A percentile compares a stretch with the other conserved stretches of the same genome.
These are phyloP conservation scores for Agrocybe chaxingu DNA, from an alignment of 768 basidiomycete species.

Conservation along the genomic window DNA sequence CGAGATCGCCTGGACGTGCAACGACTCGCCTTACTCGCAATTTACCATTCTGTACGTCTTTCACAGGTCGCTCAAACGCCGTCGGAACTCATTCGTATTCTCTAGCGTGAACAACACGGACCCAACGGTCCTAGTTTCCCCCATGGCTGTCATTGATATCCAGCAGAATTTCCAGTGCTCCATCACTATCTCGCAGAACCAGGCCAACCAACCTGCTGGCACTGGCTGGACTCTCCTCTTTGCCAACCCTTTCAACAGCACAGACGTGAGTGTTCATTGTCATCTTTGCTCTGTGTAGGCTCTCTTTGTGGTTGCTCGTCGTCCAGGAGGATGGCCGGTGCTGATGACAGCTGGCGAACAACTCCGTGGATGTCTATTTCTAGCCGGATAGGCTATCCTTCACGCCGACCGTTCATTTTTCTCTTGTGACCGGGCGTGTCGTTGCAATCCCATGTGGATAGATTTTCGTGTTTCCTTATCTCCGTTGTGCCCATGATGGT, in stretches of 20 bases:
- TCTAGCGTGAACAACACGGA: conserved; percentile 44
- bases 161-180: conserved; percentile 61
- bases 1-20: conserved; percentile 58
- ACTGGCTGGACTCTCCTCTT: conserved; percentile 49
- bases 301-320: background rate
- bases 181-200: conserved; percentile 42
- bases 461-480: background rate
- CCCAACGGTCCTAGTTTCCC: conserved; percentile 31
- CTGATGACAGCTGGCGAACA: too few species aligned
- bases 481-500: background rate
- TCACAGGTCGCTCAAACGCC: conserved; percentile 10
- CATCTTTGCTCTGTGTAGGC: background rate
- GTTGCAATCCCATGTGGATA: background rate
- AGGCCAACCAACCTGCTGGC: conserved; percentile 37
- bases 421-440: background rate
- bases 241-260: conserved; percentile 45
- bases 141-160: conserved; percentile 46
- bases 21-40: conserved; percentile 27
- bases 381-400: background rate
- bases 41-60: conserved; percentile 55
- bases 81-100: conserved; percentile 2
- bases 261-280: conserved; percentile 41
- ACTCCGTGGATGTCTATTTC: background rate
- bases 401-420: background rate
- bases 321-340: too few species aligned